Evolutionary conservation across 768 basidiomycete species (phyloP), one percentile per base, ranked within the genome.

Genomic region (Amanita fuliginea): DNA sequence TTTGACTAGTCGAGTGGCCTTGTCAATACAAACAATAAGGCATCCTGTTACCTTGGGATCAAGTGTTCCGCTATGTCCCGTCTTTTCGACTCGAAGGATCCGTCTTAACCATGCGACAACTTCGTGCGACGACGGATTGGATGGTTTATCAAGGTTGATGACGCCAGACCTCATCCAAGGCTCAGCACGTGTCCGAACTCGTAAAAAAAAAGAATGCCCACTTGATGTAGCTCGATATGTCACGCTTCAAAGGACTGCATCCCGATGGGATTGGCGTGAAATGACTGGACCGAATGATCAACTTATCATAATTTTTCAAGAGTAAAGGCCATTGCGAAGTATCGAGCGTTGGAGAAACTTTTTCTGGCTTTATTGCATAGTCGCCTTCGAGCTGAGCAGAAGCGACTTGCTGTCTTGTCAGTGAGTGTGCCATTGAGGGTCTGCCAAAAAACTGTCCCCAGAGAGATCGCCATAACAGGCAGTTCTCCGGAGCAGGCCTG

Each of bases 21-120:
- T 89, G 71, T 99, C 96, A 63, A 99, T 96, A 65, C 96, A 99
- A 36, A 99, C 96, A 61, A 98, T 97, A 57, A 99, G 65, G 68
- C 96, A 99, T 11, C 96, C 96, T 46, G 96, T 99, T 56, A 99
- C 96, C 67, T 99, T 99, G 42, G 96, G 96, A 65, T 99, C 96
- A 42, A 99, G 78, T 39, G 96, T 99, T 56, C 96, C 96, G 52
- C 93, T 96, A 69, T 99, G 96, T 36, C 96, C 96, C 0, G 96
- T 99, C 71, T 99, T 98, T 67, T 98, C 96, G 21, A 87, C 91
- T 18, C 94, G 83, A 47, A 99, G 67, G 55, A 99, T 99, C n/a
- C 96, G 81, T 58, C 94, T 79, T 54, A 99, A 70, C 96, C 96
- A 99, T 13, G 96, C 96, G 56, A 99, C 96, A 47, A 99, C 96